Base-by-base conservation (phyloP, 2,329 filamentous ascomycete genomes). In the Nemania sp. region DNA sequence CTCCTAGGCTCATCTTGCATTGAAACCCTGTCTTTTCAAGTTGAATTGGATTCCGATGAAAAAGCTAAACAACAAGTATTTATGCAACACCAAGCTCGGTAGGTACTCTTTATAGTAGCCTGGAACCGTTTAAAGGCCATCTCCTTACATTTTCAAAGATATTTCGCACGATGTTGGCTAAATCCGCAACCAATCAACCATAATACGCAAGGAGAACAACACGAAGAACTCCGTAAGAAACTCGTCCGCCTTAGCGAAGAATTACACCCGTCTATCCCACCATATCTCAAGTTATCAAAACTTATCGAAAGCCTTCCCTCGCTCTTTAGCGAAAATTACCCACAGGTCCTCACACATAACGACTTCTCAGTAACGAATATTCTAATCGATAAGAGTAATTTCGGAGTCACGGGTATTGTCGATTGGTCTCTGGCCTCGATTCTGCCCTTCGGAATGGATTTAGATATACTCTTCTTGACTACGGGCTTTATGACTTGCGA, bases 361-460 rank as follows among this genome's bases (percentile, higher is more conserved):
- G 77, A 78, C 63, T 72, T 79, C 41, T 78, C 74, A 43, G 62
- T 71, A 54, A 78, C 73, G 0, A 77, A 78, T 22, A 76, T 79
- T 64, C 70, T 78, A 24, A 62, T 78, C n/a, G 72, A 77, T 20
- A 66, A 75, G 51, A 60, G 70, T 29, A 72, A 24, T 0, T 72
- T 70, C 29, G 63, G 69, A 47, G 74, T 79, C 58, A 76, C 70
- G 18, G 75, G 75, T 4, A 71, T 78, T 43, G 69, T 78, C 51
- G 75, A 78, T 68, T 78, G 74, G 76, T 76, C 76, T 69, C 68
- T 76, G 1, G 74, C 73, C 20, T 63, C 61, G 22, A 20, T 75
- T 29, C 67, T 73, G 64, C 76, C 76, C 38, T 72, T 71, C 55
- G 67, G 69, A 1, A 54, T 71, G 51, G 69, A 68, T 43, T 47